A percentile compares a stretch with the other conserved stretches of the same genome.
phyloP scores from a whole-genome alignment of 2,329 filamentous ascomycete genomes.

The Fusarium sp. region DNA sequence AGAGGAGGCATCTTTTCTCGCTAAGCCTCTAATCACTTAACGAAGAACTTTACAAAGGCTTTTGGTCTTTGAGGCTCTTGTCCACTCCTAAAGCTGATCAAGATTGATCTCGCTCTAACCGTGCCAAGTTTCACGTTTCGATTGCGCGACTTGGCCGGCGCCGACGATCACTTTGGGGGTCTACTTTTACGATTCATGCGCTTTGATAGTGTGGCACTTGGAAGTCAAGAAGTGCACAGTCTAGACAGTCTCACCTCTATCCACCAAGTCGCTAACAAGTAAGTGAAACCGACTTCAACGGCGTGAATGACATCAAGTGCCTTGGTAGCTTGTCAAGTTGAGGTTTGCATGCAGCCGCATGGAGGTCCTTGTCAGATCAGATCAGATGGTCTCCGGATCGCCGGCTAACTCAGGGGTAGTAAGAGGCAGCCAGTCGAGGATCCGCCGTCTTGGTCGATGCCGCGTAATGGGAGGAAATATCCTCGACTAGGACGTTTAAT shows the following conservation, averaged over 20 bases:
- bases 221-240: not conserved
- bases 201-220: not conserved
- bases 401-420: conserved; percentile 16
- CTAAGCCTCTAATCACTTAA: not conserved
- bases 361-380: not conserved
- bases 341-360: conserved; percentile 5
- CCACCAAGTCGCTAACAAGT: not conserved
- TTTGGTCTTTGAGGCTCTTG: not conserved
- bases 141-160: not conserved
- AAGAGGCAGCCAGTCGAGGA: conserved; percentile 33
- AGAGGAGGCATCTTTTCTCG: not conserved
- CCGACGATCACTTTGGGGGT: not conserved
- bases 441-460: conserved; percentile 9
- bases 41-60: too few species aligned
- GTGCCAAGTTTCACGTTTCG: not conserved
- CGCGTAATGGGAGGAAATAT: conserved; percentile 21
- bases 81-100: not conserved
- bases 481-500: conserved; percentile 8
- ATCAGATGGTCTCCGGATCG: not conserved
- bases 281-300: not conserved
- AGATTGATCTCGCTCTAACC: conserved; percentile 22
- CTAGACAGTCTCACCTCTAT: not conserved
- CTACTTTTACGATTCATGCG: conserved; percentile 11
- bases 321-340: not conserved
- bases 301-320: not conserved